These are phyloP conservation scores for Allantophomopsis cytisporea DNA, from an alignment of 2,329 filamentous ascomycete genomes.

Conservation along the genomic window DNA sequence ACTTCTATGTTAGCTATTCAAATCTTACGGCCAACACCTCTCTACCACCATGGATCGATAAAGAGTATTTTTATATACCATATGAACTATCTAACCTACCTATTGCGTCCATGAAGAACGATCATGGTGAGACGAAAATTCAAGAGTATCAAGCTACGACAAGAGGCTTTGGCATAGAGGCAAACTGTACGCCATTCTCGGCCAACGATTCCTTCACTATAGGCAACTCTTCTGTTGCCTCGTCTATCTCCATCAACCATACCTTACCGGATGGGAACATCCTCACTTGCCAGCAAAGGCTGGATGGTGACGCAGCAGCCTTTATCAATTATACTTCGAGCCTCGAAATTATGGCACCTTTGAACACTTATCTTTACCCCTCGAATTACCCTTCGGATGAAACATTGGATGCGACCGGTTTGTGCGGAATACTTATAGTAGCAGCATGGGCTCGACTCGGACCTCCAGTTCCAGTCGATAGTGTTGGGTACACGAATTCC, in stretches of 20 bases:
- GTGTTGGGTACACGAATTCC: background rate
- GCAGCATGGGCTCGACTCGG: conserved; percentile 8
- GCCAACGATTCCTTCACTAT: background rate
- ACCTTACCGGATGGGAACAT: conserved; percentile 3
- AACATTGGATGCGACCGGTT: background rate
- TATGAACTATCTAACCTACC: conserved; percentile 13
- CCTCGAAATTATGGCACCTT: background rate
- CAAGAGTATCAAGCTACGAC: conserved; percentile 16
- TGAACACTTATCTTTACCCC: background rate
- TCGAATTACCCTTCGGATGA: background rate
- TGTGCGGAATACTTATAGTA: conserved; percentile 4
- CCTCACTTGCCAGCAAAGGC: conserved; percentile 1
- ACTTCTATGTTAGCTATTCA: conserved; percentile 27
- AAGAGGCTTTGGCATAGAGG: conserved; percentile 17
- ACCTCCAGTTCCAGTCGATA: background rate
- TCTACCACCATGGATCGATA: conserved; percentile 35
- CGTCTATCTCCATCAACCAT: background rate
- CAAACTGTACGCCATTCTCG: conserved; percentile 18
- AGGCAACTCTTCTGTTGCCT: background rate
- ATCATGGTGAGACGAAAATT: background rate
- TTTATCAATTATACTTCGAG: background rate
- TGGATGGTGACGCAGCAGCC: conserved; percentile 1
- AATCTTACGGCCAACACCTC: conserved; percentile 28
- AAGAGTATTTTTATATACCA: conserved; percentile 31
- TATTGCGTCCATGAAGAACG: background rate